Evolutionary conservation across 371 early-diverging fungal genomes (phyloP).

Genomic region (Syncephalastrum monosporum): DNA sequence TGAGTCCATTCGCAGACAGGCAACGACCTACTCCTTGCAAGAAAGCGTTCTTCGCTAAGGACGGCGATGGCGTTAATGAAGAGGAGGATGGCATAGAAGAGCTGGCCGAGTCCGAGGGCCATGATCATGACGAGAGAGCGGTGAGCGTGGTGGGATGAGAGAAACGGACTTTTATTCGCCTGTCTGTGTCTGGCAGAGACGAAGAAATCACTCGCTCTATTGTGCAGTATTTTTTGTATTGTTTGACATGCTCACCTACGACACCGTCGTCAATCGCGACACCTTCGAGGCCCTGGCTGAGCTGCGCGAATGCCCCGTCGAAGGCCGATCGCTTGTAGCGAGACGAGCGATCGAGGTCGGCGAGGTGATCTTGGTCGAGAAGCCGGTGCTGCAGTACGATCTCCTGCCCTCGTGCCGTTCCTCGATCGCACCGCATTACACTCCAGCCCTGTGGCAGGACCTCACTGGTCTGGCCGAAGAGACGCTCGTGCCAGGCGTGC

Average conservation of each 20-base stretch:
- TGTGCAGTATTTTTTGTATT: neutral
- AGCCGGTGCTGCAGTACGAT: constrained; percentile 34
- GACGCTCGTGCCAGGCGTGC: constrained; percentile 42
- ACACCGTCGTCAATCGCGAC: constrained; percentile 36
- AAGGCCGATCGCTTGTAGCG: constrained; percentile 41
- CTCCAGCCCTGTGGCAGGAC: constrained; percentile 36
- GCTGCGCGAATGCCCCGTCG: constrained; percentile 28
- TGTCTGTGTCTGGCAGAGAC: too few species aligned
- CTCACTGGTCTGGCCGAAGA: constrained; percentile 21
- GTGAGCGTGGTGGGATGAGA: neutral
- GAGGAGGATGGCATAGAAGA: constrained; percentile 78
- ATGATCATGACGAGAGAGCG: constrained; percentile 21
- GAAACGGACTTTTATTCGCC: too few species aligned
- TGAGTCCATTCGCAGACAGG: neutral
- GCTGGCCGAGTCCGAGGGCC: constrained; percentile 68
- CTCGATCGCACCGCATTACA: constrained; percentile 36
- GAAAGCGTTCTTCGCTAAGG: constrained; percentile 92
- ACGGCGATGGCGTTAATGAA: constrained; percentile 92
- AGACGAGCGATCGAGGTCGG: constrained; percentile 29
- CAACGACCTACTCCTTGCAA: constrained; percentile 79
- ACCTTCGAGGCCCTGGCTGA: constrained; percentile 24
- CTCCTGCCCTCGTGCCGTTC: constrained; percentile 43
- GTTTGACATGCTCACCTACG: neutral
- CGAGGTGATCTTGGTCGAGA: constrained; percentile 37
- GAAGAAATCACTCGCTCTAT: too few species aligned